Base-by-base conservation (phyloP, 148 eudicot genomes). In the Euryodendron excelsum region DNA sequence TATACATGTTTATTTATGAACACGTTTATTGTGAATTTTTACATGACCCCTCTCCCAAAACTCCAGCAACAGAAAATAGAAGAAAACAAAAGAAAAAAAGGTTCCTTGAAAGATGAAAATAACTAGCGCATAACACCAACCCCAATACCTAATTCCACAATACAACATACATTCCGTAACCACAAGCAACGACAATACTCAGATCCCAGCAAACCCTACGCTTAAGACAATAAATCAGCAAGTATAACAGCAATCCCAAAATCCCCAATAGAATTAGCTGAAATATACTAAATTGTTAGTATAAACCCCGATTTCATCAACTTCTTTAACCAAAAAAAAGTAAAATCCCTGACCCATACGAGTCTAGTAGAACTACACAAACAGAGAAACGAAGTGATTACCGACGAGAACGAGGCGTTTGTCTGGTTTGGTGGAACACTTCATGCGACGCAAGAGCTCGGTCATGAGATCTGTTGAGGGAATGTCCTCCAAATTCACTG, bases 401-500 rank as follows among this genome's bases (percentile, higher is more conserved):
- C 97, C 94, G 28, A 95, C 86, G 83, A 95, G 94, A 68, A 95
- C 93, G 85, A 95, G 96, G 78, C 96, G 97, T 66, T 95, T 91
- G 86, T 93, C 96, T 25, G 99, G 97, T 69, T 95, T 93, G 80
- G 88, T 62, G 30, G 93, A 84, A 64, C 99, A 95, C 77, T 90
- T 95, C 93, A 93, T 89, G 34, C 99, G 99, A 45, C 99, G 99
- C 47, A 95, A 89, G 30, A 95, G 96, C 85, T 95, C 99, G 30
- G 89, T 72, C 99, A 93, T 93, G 82, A 95, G 86, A 84, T 91
- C 94, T 44, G 78, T 69, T 0, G 96, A 89, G 10, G 87, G 87
- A 1, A 93, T 88, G 77, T 95, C 99, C 61, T 95, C 99, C 86
- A 94, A 86, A 56, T 87, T n/a, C n/a, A n/a, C n/a, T n/a, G n/a